phyloP scores from a whole-genome alignment of 306 rosid genomes.

The Pyrus bretschneideri region DNA sequence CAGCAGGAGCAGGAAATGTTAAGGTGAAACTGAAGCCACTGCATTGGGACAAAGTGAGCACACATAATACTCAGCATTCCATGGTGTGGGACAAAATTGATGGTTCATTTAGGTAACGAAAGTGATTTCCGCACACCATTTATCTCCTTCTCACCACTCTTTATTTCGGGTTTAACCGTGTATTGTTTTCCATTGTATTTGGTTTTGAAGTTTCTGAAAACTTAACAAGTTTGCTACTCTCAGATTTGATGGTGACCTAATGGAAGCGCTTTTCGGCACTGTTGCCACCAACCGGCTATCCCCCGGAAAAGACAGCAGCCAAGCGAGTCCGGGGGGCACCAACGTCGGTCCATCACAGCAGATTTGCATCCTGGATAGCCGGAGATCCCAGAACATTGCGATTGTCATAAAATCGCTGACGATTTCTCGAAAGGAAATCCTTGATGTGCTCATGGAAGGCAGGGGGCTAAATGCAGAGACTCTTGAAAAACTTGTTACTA shows the following conservation, averaged over 20 bases:
- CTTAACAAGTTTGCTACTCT: not conserved
- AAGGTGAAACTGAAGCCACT: constrained; percentile 70
- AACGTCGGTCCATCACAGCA: constrained; percentile 22
- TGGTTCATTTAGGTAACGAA: constrained; percentile 71
- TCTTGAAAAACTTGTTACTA: constrained; percentile 71
- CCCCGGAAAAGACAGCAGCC: constrained; percentile 25
- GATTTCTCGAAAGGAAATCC: constrained; percentile 44
- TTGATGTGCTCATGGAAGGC: constrained; percentile 68
- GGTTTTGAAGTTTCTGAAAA: not conserved
- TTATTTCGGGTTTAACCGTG: not conserved
- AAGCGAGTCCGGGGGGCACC: constrained; percentile 19
- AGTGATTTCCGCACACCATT: not conserved
- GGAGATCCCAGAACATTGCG: constrained; percentile 83
- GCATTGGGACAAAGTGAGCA: constrained; percentile 88
- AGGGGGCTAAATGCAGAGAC: constrained; percentile 58
- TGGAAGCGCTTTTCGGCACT: constrained; percentile 86
- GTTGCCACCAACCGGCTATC: constrained; percentile 47
- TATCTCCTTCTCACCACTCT: not conserved
- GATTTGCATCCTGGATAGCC: constrained; percentile 53
- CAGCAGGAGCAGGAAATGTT: constrained; percentile 32
- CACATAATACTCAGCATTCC: constrained; percentile 54
- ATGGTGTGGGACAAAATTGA: constrained; percentile 93
- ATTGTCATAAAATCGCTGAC: constrained; percentile 67
- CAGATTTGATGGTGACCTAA: constrained; percentile 83
- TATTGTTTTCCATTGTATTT: not conserved